These are phyloP conservation scores for Solanum corneliomulleri DNA, from an alignment of 257 asterid species.

Conservation along the genomic window DNA sequence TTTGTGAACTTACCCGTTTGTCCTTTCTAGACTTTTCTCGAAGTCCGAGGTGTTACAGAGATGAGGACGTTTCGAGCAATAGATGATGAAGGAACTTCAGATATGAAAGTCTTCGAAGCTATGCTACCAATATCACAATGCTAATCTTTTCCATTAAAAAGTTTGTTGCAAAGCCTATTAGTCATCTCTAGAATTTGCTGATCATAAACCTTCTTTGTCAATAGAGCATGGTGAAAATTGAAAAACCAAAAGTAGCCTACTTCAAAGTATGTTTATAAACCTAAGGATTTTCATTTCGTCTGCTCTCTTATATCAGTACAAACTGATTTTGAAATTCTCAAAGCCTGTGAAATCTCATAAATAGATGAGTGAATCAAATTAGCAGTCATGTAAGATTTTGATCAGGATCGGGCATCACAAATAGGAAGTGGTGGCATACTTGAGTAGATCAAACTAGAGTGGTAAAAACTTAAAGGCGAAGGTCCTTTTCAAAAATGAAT, in stretches of 20 bases:
- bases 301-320: background rate
- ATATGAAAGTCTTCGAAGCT: slow-evolving; percentile 89
- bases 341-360: background rate
- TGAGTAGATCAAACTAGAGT: background rate
- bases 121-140: slow-evolving; percentile 91
- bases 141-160: slow-evolving; percentile 72
- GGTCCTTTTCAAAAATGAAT: background rate
- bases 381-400: background rate
- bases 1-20: no score
- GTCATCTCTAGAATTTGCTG: slow-evolving; percentile 19
- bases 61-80: slow-evolving; percentile 65
- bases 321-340: background rate
- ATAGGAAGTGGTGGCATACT: background rate
- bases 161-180: slow-evolving; percentile 74
- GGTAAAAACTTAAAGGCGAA: background rate
- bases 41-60: background rate
- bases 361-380: background rate
- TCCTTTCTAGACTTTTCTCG: no score
- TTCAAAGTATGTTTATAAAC: background rate
- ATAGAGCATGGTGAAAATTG: slow-evolving; percentile 49
- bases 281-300: background rate
- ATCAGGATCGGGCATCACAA: background rate
- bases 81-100: slow-evolving; percentile 78
- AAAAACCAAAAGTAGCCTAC: background rate
- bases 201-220: slow-evolving; percentile 84